phyloP scores from a whole-genome alignment of 108 stramenopile genomes.

The Nitzschia palea region DNA sequence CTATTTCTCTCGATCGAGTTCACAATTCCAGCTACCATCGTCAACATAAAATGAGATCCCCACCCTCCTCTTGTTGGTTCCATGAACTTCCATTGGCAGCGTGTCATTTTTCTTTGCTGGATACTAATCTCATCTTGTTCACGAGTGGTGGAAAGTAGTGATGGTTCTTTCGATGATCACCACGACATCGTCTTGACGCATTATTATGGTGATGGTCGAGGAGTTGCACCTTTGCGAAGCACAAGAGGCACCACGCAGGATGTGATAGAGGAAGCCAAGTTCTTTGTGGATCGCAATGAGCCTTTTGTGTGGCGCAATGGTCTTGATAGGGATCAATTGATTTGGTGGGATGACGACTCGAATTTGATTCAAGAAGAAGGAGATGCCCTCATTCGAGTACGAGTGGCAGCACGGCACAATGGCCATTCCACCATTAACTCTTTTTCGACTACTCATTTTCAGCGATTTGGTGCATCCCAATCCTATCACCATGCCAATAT shows the following conservation, averaged over 20 bases:
- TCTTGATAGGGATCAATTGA: neutral
- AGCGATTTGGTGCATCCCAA: neutral
- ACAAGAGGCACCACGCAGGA: neutral
- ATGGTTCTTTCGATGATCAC: no score
- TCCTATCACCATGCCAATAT: slow-evolving; percentile 6
- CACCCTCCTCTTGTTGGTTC: no score
- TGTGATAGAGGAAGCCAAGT: neutral
- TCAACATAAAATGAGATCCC: no score
- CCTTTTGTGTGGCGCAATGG: slow-evolving; percentile 9
- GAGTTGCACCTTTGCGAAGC: neutral
- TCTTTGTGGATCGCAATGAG: slow-evolving; percentile 20
- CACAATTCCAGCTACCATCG: no score
- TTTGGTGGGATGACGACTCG: neutral
- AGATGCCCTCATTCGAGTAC: neutral
- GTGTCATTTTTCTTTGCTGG: no score
- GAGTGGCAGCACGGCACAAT: neutral
- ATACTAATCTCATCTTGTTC: no score
- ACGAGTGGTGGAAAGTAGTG: no score
- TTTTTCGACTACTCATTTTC: neutral
- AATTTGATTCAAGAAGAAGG: neutral
- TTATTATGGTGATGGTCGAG: neutral
- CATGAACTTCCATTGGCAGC: no score
- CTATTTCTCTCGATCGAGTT: no score
- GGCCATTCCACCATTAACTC: neutral
- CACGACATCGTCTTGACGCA: no score